These are phyloP conservation scores for Eimeria acervulina DNA, from an alignment of 169 alveolate species.

Conservation along the genomic window DNA sequence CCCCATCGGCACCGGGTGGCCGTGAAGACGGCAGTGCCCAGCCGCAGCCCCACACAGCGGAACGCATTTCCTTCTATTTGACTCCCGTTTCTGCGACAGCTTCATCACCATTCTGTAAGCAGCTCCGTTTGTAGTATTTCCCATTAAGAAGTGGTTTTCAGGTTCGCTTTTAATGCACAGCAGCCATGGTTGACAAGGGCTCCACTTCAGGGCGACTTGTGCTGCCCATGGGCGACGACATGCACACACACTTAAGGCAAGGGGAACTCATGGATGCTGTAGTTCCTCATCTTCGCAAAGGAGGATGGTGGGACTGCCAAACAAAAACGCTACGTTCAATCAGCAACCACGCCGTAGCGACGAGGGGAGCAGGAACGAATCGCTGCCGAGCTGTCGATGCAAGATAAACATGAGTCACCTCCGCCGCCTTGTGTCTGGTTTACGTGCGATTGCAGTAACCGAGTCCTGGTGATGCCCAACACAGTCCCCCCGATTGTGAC, in stretches of 20 bases:
- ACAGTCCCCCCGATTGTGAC: slow-evolving; percentile 83
- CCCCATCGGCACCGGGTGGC: slow-evolving; percentile 74
- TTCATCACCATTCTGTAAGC: background rate
- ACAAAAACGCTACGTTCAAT: background rate
- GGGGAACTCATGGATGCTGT: slow-evolving; percentile 80
- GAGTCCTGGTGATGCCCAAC: slow-evolving; percentile 86
- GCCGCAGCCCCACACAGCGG: slow-evolving; percentile 51
- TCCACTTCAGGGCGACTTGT: slow-evolving; percentile 22
- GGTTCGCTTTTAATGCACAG: background rate
- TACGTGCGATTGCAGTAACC: slow-evolving; percentile 39
- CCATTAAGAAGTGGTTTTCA: background rate
- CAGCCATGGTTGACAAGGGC: background rate
- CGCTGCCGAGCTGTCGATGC: background rate
- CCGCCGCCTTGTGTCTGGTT: background rate
- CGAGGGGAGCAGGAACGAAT: background rate
- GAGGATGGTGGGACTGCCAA: slow-evolving; percentile 82
- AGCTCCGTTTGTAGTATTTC: background rate
- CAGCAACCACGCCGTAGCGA: background rate
- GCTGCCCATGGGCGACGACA: slow-evolving; percentile 83
- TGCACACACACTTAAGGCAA: slow-evolving; percentile 85
- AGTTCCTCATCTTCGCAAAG: slow-evolving; percentile 65
- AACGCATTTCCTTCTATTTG: background rate
- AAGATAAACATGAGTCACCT: background rate
- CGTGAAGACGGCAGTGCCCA: slow-evolving; percentile 58
- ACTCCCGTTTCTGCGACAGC: background rate